Evolutionary conservation across 257 asterid species (phyloP), one percentile per base, ranked within the genome.

Genomic region (Jaltomata sinuosa): DNA sequence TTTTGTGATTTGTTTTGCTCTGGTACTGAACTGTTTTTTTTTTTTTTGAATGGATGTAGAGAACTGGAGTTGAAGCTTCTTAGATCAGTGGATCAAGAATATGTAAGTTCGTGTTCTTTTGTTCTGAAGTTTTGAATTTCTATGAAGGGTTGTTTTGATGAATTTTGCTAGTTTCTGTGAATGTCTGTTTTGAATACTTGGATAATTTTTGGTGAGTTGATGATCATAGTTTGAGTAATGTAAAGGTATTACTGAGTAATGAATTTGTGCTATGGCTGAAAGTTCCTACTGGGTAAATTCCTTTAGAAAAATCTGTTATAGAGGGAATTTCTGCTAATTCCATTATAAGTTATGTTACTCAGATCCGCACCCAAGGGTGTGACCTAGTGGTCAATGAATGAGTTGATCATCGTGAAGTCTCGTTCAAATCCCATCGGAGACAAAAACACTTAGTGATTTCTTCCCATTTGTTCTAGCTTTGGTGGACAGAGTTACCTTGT

Each of bases 11-110:
- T 38, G 42, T 4, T 38, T 38, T 38, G 6, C 25, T n/a, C 14
- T 15, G 32, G 9, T 50, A 25, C 34, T 19, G 31, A 40, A 16
- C 7, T 49, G 19, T 14, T 53, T 7, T 78, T 61, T 22, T 29
- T 11, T 61, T 16, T 61, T 61, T 61, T 55, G 81, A 57, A 85
- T 82, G 80, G 86, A 54, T 72, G 79, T 74, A 80, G 88, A 62
- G 86, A 79, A 85, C 5, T 27, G 85, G 64, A 59, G 78, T 27
- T 74, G 84, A 81, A 83, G 85, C 80, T 83, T 81, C 78, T 82
- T 83, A 42, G 80, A 80, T 82, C 72, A n/a, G 84, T 84, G 85
- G 87, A 87, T 89, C 91, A 83, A 57, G 69, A 81, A 85, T 83
- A 53, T 85, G 91, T 87, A 89, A 89, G 94, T 89, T 19, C 74